These are phyloP conservation scores for Cutaneotrichosporon sp. DNA, from an alignment of 1,284 basidiomycete genomes.

Conservation along the genomic window DNA sequence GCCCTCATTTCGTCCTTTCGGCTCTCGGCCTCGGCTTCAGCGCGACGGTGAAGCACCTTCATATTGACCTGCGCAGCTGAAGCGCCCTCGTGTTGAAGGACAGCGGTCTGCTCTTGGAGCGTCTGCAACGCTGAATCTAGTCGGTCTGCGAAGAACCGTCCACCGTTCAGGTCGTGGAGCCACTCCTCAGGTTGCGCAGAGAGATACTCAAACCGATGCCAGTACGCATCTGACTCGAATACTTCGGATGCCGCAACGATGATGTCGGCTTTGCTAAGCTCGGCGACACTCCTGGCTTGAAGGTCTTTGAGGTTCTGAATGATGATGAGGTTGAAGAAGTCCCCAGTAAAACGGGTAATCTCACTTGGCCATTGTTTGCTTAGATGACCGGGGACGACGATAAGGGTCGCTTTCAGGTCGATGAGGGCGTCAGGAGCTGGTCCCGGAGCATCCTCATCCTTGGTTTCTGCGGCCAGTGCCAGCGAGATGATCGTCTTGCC, in stretches of 20 bases:
- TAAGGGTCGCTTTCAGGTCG: conserved; percentile 70
- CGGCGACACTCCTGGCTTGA: conserved; percentile 68
- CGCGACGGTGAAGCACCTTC: conserved; percentile 51
- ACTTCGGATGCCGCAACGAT: conserved; percentile 81
- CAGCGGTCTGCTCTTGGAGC: conserved; percentile 63
- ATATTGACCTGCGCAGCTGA: conserved; percentile 60
- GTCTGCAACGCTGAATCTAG: conserved; percentile 60
- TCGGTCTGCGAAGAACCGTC: conserved; percentile 80
- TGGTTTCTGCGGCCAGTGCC: conserved; percentile 65
- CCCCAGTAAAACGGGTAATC: conserved; percentile 67
- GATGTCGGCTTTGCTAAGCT: conserved; percentile 76
- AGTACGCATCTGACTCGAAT: conserved; percentile 71
- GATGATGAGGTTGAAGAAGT: conserved; percentile 54
- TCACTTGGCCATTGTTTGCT: conserved; percentile 86
- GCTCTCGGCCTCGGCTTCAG: conserved; percentile 30
- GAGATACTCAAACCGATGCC: conserved; percentile 53
- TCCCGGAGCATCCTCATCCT: conserved; percentile 53
- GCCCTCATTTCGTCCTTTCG: conserved; percentile 39
- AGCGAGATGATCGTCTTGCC: conserved; percentile 95
- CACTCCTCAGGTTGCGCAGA: conserved; percentile 53
- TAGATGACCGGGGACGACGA: conserved; percentile 84
- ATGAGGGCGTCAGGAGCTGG: conserved; percentile 51
- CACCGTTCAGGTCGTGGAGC: conserved; percentile 54
- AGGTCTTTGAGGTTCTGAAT: conserved; percentile 69
- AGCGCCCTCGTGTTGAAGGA: conserved; percentile 57